Percentiles rank a stretch among this genome's conserved stretches.
Evolutionary conservation across 2,329 filamentous ascomycete genomes (phyloP).

Genomic region (Ophiostoma tasmaniense): DNA sequence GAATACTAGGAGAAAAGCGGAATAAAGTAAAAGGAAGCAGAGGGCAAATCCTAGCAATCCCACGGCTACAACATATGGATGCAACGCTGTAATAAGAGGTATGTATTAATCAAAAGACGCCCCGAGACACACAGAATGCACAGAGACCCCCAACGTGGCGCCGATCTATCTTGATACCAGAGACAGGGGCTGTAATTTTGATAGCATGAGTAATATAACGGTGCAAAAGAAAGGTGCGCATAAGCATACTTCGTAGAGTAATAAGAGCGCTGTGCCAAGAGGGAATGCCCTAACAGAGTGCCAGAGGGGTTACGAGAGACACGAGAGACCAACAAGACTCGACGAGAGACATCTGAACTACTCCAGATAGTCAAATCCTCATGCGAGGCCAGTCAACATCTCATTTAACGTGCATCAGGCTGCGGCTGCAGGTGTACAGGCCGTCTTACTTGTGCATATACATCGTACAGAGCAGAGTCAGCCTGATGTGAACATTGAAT

Average conservation of each 20-base stretch:
- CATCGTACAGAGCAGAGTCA: neutral
- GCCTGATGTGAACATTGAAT: neutral
- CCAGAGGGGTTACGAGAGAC: neutral
- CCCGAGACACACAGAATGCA: neutral
- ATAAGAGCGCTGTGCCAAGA: neutral
- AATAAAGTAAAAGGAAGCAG: neutral
- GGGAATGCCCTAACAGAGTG: neutral
- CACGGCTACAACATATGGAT: neutral
- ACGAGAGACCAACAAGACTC: neutral
- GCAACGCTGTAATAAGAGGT: neutral
- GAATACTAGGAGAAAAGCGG: neutral
- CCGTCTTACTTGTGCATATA: neutral
- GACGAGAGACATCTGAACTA: neutral
- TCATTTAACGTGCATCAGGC: constrained; percentile 1
- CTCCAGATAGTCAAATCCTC: neutral
- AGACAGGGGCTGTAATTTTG: neutral
- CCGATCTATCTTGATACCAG: constrained; percentile 14
- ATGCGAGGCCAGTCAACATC: neutral
- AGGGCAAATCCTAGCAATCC: neutral
- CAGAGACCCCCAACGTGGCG: constrained; percentile 8
- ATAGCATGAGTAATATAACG: neutral
- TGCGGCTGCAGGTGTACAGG: neutral
- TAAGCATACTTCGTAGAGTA: neutral
- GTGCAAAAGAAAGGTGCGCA: neutral
- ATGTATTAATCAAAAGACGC: neutral